Conservation (phyloP, 2,329 filamentous ascomycete species). For the Beauveria caledonica region DNA sequence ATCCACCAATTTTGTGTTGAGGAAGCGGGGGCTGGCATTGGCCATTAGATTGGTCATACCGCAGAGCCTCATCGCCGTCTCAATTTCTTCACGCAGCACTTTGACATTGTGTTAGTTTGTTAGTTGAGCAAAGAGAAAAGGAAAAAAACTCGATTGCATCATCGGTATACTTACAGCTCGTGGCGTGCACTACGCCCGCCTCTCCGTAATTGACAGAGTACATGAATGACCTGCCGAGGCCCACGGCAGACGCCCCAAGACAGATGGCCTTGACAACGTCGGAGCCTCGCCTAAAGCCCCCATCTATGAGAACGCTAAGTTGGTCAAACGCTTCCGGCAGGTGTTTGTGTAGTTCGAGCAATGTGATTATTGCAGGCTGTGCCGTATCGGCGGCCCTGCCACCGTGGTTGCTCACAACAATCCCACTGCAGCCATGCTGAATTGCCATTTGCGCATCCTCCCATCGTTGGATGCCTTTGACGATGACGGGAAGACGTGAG, state of each 20-base stretch:
- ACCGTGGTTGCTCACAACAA: conserved; percentile 39
- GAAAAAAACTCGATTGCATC: neutral
- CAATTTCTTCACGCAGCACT: conserved; percentile 31
- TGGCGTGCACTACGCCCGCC: conserved; percentile 35
- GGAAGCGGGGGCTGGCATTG: conserved; percentile 12
- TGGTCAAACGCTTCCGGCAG: conserved; percentile 32
- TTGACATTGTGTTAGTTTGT: neutral
- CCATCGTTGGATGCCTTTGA: conserved; percentile 35
- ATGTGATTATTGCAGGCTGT: conserved; percentile 28
- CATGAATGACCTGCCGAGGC: conserved; percentile 41
- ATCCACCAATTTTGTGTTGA: conserved; percentile 19
- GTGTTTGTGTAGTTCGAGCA: conserved; percentile 31
- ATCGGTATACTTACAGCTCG: conserved; percentile 24
- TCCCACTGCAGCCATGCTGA: conserved; percentile 28
- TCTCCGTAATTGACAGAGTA: conserved; percentile 31
- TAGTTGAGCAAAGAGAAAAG: neutral
- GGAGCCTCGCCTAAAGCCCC: conserved; percentile 33
- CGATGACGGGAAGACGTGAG: conserved; percentile 41
- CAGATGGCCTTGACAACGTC: conserved; percentile 36
- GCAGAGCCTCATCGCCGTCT: conserved; percentile 29
- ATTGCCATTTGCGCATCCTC: conserved; percentile 33
- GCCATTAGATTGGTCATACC: conserved; percentile 17
- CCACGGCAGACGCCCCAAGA: conserved; percentile 33
- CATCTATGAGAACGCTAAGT: conserved; percentile 32
- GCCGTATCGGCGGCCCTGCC: conserved; percentile 29